Conservation (phyloP, 2,329 filamentous ascomycete species). For the Hymenoscyphus albidus region DNA sequence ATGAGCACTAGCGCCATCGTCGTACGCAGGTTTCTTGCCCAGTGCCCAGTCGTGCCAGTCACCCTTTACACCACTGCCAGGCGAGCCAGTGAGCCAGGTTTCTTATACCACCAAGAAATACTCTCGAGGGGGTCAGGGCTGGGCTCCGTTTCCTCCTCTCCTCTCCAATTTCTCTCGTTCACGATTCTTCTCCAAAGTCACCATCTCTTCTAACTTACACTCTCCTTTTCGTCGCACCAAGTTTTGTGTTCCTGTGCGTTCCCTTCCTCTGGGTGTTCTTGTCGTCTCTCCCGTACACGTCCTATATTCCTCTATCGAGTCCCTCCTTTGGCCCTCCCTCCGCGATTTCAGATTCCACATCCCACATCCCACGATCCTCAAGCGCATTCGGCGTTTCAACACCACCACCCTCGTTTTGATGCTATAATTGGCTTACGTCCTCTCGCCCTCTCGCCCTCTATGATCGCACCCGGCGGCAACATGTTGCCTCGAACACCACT, state of each 20-base stretch:
- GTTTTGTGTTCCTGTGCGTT: not conserved
- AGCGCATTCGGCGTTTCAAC: not conserved
- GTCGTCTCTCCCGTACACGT: not conserved
- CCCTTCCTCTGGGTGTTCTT: not conserved
- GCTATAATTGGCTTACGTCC: not conserved
- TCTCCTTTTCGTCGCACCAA: not conserved
- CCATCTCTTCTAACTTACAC: not conserved
- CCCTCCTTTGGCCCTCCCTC: not conserved
- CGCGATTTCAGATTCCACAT: not conserved
- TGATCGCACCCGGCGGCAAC: constrained; percentile 5
- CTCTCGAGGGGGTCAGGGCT: not conserved
- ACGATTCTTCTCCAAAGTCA: not conserved
- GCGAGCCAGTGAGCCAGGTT: not conserved
- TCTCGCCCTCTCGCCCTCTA: not conserved
- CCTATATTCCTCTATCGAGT: constrained; percentile 2
- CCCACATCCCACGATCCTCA: not conserved
- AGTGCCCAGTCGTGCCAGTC: too few relatives aligned
- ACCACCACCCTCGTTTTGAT: not conserved
- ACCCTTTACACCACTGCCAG: too few relatives aligned
- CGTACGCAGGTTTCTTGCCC: not conserved
- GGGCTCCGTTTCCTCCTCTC: not conserved
- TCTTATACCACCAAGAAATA: not conserved
- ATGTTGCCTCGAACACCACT: constrained; percentile 26
- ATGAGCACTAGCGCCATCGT: not conserved
- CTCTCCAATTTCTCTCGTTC: not conserved